Base-by-base conservation (phyloP, 2,329 filamentous ascomycete species). In the Cladosporium sp. region DNA sequence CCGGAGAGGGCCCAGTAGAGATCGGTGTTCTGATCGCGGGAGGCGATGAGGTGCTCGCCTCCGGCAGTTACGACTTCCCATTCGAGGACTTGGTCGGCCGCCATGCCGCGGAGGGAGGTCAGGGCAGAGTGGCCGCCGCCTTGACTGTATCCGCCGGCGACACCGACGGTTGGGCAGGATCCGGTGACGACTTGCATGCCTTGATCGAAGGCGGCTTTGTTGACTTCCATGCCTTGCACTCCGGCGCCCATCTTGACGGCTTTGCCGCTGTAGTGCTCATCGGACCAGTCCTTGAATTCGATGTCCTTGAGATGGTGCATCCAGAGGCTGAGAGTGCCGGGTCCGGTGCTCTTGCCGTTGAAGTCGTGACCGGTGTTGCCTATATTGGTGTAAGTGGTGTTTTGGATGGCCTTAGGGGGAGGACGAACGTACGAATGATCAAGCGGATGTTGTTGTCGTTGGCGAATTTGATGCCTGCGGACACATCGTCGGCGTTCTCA, bases 1-100 rank as follows among this genome's bases (percentile, higher is more conserved):
- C 82, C 81, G 38, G 71, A 71, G 1, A 84, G 64, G 1, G 82
- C 83, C 82, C 82, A 86, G 68, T 80, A 85, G 1, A 86, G 68
- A 47, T 85, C 82, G 0, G 68, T 51, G 56, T 85, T 78, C 32
- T 75, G 54, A 0, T 58, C 60, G 0, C 68, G 70, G 3, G 70
- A 75, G 0, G 79, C 80, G 2, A 64, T 73, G 2, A 82, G 54
- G 15, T 75, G 59, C 13, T 70, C 51, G 2, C 81, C 80, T 8
- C 62, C 59, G 0, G 72, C 76, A 6, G 75, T 78, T 13, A 85
- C 71, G 1, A 66, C 54, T 34, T 65, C 60, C 57, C 56, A 64
- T 34, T 77, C 71, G 2, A 86, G 68, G 0, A 77, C 73, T 43
- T 85, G 76, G 54, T 86, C 82, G 0, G 80, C 80, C 11, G 67